A percentile compares a stretch with the other conserved stretches of the same genome.
phyloP scores from a whole-genome alignment of 2,329 filamentous ascomycete genomes.

The Didymosphaeria variabile region DNA sequence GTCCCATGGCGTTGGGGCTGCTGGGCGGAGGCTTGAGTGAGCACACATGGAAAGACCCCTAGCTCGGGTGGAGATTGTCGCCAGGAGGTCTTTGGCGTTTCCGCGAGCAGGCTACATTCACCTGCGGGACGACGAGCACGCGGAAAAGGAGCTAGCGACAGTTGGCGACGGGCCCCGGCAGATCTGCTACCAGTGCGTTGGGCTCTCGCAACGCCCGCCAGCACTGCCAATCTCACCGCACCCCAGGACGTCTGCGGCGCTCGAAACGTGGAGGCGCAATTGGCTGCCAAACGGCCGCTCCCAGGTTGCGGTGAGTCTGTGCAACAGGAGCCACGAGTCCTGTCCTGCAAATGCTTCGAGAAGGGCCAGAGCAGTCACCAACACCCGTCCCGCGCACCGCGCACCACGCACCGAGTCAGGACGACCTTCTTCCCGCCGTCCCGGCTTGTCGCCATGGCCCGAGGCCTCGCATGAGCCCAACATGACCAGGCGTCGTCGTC shows the following conservation, averaged over 20 bases:
- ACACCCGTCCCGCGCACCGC: slow-evolving; percentile 7
- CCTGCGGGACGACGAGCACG: slow-evolving; percentile 42
- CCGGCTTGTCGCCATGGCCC: slow-evolving; percentile 9
- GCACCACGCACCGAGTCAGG: slow-evolving; percentile 6
- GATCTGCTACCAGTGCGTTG: slow-evolving; percentile 28
- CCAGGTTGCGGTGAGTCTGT: slow-evolving; percentile 6
- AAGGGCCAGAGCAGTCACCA: slow-evolving; percentile 6
- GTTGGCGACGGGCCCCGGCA: slow-evolving; percentile 40
- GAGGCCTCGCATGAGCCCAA: slow-evolving; percentile 1
- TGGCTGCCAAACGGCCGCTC: neutral
- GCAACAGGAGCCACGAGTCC: neutral
- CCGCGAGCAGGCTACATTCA: slow-evolving; percentile 31
- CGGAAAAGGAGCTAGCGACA: slow-evolving; percentile 39
- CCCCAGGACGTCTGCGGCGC: neutral
- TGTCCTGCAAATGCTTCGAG: slow-evolving; percentile 4
- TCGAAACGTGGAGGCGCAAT: slow-evolving; percentile 11
- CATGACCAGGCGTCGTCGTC: neutral
- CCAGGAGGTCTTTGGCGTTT: slow-evolving; percentile 20
- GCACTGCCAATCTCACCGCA: slow-evolving; percentile 13
- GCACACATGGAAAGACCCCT: slow-evolving; percentile 32
- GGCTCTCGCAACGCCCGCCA: slow-evolving; percentile 10
- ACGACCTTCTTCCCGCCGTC: slow-evolving; percentile 3
- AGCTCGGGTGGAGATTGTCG: slow-evolving; percentile 33
- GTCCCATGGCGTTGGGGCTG: slow-evolving; percentile 38
- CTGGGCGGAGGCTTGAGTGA: slow-evolving; percentile 37